Percentiles rank a stretch among this genome's conserved stretches.
Conservation (phyloP, 1,284 basidiomycete genomes). For the Chondrostereum purpureum region DNA sequence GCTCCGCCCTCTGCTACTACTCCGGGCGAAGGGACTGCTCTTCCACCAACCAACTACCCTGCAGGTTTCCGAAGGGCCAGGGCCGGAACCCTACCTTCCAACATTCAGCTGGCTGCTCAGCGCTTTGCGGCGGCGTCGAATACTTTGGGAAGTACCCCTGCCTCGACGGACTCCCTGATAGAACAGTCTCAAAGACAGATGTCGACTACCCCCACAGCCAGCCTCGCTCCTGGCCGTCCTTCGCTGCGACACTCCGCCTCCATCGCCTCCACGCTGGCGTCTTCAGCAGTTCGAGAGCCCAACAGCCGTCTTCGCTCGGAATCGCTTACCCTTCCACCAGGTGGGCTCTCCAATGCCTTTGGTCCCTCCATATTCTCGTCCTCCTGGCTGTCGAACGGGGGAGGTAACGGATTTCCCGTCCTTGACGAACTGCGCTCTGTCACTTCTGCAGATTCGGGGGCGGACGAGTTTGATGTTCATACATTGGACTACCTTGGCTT, state of each 20-base stretch:
- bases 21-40: slow-evolving; percentile 46
- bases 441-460: slow-evolving; percentile 68
- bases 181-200: slow-evolving; percentile 51
- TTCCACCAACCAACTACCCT: slow-evolving; percentile 67
- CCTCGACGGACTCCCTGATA: slow-evolving; percentile 58
- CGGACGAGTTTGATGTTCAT: slow-evolving; percentile 86
- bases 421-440: slow-evolving; percentile 76
- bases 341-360: slow-evolving; percentile 80
- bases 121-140: slow-evolving; percentile 67
- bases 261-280: slow-evolving; percentile 54
- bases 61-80: slow-evolving; percentile 79
- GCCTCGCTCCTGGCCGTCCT: slow-evolving; percentile 51
- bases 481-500: slow-evolving; percentile 93
- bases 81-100: slow-evolving; percentile 84
- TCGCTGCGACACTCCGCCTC: slow-evolving; percentile 72
- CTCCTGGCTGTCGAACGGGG: slow-evolving; percentile 72
- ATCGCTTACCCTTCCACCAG: slow-evolving; percentile 75
- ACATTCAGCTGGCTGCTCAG: slow-evolving; percentile 79
- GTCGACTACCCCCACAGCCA: slow-evolving; percentile 36
- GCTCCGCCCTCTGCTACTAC: slow-evolving; percentile 45
- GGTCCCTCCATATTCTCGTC: slow-evolving; percentile 83
- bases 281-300: slow-evolving; percentile 54
- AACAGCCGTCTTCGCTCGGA: slow-evolving; percentile 85
- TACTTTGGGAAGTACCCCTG: slow-evolving; percentile 44
- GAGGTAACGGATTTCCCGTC: slow-evolving; percentile 49